Base-by-base conservation (phyloP, 176 grass and related monocot species). In the Chrysopogon serrulatus region DNA sequence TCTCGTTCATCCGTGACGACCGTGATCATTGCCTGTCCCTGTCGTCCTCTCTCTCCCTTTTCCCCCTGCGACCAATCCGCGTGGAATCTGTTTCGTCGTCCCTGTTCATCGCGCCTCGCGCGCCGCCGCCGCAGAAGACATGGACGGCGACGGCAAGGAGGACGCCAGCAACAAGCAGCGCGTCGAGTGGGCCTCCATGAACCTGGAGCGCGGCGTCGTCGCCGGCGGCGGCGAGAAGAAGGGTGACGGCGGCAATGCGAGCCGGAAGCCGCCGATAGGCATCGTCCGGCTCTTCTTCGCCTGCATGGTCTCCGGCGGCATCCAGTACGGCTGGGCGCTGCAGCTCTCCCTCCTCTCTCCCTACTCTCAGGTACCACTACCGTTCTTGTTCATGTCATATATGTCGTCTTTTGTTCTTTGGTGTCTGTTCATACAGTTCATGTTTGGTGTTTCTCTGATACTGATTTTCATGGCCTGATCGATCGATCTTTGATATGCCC, bases 301-400 rank as follows among this genome's bases (percentile, higher is more conserved):
- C 2, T 94, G 92, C 90, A 91, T 91, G 85, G 80, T 92, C 40
- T 89, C 94, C 71, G 94, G 94, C 32, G 94, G 92, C 28, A 89
- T 97, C 83, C 94, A 97, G 94, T 97, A 97, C 87, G 92, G 94
- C 15, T 97, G 94, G 94, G 94, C 94, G 51, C 80, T 97, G 61
- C 94, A 97, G 85, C 88, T 97, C 2, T 97, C 88, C 30, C 88
- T 90, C 59, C 88, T 90, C 67, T 83, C 84, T n/a, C 88, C 88
- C 3, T 90, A 90, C 79, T 86, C 88, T 1, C 88, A 90, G 88
- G 88, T 79, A 53, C 23, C 19, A 4, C 1, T 1, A 19, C 16
- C 5, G 17, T 16, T 16, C n/a, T 9, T n/a, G n/a, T n/a, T n/a
- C 35, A n/a, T 1, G 1, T 23, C 3, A n/a, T n/a, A n/a, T 10